phyloP scores from a whole-genome alignment of 305 asterid species.

The Fraxinus velutina region DNA sequence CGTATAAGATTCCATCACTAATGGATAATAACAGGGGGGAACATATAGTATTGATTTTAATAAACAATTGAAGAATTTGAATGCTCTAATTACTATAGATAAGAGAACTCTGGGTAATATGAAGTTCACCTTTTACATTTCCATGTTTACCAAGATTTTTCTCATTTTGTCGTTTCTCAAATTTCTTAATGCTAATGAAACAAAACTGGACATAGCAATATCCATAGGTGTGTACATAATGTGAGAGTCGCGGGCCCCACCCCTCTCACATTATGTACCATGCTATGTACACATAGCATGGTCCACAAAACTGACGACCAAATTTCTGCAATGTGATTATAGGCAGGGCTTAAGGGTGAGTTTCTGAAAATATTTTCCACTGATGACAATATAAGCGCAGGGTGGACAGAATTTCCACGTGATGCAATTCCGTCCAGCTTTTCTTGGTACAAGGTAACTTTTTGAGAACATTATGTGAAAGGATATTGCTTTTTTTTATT shows the following conservation, averaged over 20 bases:
- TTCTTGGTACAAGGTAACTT: constrained; percentile 84
- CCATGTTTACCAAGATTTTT: neutral
- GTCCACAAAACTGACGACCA: constrained; percentile 13
- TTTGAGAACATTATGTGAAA: constrained; percentile 9
- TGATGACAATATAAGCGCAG: constrained; percentile 32
- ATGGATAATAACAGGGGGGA: neutral
- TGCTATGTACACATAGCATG: too few relatives aligned
- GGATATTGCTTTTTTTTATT: constrained; percentile 3
- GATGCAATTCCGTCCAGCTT: constrained; percentile 54
- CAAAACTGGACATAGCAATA: neutral
- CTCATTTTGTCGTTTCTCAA: neutral
- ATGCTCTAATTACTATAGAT: neutral
- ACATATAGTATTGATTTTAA: neutral
- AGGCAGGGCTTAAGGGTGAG: constrained; percentile 85
- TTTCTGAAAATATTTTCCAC: constrained; percentile 41
- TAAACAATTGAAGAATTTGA: neutral
- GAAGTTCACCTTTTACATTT: neutral
- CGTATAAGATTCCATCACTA: neutral
- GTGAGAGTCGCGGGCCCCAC: too few relatives aligned
- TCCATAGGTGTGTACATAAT: too few relatives aligned
- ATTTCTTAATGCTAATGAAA: neutral
- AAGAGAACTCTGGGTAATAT: neutral
- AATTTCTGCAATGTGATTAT: constrained; percentile 22
- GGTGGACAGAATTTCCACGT: constrained; percentile 53
- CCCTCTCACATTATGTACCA: too few relatives aligned